A percentile compares a stretch with the other conserved stretches of the same genome.
These are phyloP conservation scores for Suillus subluteus DNA, from an alignment of 768 basidiomycete genomes.

Conservation along the genomic window DNA sequence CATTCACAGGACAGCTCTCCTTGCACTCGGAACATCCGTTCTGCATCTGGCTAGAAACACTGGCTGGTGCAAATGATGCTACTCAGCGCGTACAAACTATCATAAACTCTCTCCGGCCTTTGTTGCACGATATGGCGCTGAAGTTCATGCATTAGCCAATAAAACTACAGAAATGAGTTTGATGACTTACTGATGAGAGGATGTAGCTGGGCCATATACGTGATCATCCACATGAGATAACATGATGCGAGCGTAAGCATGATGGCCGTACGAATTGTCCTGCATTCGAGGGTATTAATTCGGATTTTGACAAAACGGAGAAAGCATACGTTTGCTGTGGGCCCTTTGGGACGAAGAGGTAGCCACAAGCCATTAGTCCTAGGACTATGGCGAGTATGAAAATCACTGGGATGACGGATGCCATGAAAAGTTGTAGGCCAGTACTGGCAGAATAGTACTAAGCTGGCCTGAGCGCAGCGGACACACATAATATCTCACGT, in stretches of 20 bases:
- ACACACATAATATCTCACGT: too few species aligned
- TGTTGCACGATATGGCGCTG: constrained; percentile 23
- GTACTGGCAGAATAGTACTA: not conserved
- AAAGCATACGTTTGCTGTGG: constrained; percentile 82
- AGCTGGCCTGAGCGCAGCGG: too few species aligned
- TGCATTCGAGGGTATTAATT: constrained; percentile 35
- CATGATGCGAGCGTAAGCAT: constrained; percentile 80
- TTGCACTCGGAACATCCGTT: too few species aligned
- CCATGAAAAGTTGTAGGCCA: constrained; percentile 45
- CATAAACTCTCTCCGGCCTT: constrained; percentile 1
- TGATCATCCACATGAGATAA: constrained; percentile 97
- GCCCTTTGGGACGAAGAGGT: constrained; percentile 81
- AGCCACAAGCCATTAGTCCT: constrained; percentile 65
- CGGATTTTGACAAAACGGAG: not conserved
- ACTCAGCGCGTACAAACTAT: not conserved
- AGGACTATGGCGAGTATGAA: constrained; percentile 66
- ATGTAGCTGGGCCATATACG: constrained; percentile 94
- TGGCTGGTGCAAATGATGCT: too few species aligned
- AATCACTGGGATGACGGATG: constrained; percentile 70
- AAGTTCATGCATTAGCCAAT: constrained; percentile 11
- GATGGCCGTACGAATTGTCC: constrained; percentile 80
- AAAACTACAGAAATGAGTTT: not conserved
- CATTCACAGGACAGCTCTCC: too few species aligned
- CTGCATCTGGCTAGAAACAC: too few species aligned
- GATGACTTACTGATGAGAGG: constrained; percentile 78